A percentile compares a stretch with the other conserved stretches of the same genome.
Conservation (phyloP, 768 basidiomycete species). For the Sistotremastrum suecicum region DNA sequence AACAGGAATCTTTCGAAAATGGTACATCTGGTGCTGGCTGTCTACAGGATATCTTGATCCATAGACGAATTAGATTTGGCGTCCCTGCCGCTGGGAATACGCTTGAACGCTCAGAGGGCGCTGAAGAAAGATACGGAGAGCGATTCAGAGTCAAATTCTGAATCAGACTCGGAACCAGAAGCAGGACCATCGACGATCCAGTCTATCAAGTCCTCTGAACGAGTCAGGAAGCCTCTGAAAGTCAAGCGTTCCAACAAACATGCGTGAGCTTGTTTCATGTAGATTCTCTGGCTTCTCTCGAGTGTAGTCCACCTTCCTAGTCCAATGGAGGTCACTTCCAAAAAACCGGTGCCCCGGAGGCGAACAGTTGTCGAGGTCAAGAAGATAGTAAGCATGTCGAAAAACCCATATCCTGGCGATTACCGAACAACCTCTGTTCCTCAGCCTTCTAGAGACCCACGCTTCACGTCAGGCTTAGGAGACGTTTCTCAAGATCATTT, state of each 20-base stretch:
- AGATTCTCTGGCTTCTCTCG: neutral
- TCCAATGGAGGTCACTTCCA: constrained; percentile 72
- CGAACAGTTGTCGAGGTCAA: constrained; percentile 56
- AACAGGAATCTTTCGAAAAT: no score
- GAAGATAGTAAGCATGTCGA: constrained; percentile 36
- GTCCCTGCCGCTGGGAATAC: constrained; percentile 44
- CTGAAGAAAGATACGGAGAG: constrained; percentile 30
- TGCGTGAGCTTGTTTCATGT: constrained; percentile 42
- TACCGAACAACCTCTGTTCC: neutral
- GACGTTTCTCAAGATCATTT: constrained; percentile 52
- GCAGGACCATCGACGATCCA: constrained; percentile 16
- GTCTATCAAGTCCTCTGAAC: constrained; percentile 19
- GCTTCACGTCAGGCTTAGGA: constrained; percentile 66
- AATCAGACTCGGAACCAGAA: constrained; percentile 14
- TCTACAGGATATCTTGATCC: no score
- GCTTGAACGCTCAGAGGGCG: constrained; percentile 49
- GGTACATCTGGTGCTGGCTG: no score
- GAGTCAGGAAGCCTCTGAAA: constrained; percentile 27
- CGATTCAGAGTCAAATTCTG: constrained; percentile 14
- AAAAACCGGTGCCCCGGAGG: constrained; percentile 65
- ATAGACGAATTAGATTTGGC: constrained; percentile 33
- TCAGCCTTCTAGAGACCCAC: constrained; percentile 74
- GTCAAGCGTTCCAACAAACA: constrained; percentile 66
- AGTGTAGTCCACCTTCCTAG: constrained; percentile 23
- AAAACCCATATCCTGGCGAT: neutral